Base-by-base conservation (phyloP, 345 rosid genomes). In the Fremontodendron californicum region DNA sequence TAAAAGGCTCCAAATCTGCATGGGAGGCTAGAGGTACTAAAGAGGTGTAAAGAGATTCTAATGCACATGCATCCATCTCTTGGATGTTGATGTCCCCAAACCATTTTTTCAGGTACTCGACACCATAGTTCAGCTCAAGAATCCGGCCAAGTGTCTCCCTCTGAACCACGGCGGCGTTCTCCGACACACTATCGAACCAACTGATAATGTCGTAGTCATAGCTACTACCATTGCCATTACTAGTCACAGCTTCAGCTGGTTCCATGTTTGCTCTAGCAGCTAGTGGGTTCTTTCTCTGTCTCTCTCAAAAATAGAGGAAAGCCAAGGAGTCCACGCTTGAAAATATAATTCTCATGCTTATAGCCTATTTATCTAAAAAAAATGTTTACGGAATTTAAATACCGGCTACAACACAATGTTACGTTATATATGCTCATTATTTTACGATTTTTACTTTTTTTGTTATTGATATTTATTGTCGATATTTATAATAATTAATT, bases 21-120 rank as follows among this genome's bases (percentile, higher is more conserved):
- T 95, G 98, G 71, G 97, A 91, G 43, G 80, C 96, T 58, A 93
- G 83, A 74, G 99, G 99, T 8, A 93, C 96, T 76, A 80, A 68
- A 77, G 89, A 87, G 49, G 88, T 87, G 84, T 82, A 95, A 46
- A 92, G 87, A 75, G 88, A 83, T 84, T 95, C 97, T 82, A 93
- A 77, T 79, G 84, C 89, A 76, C 77, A 49, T 13, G 83, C 84
- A 15, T 90, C 99, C 84, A 90, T 82, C 27, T 84, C 88, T 58
- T 81, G 76, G 12, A 92, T 75, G 60, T 88, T 77, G 65, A 54
- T 46, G 63, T 69, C 79, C 71, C 71, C 73, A 4, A 95, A 71
- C 93, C 92, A 87, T 88, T 87, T 85, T 73, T 60, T 83, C 55
- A 95, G 80, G 65, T 95, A 95, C 79, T 90, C 98, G 4, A 85